These are phyloP conservation scores for Xanthoconium purpureum DNA, from an alignment of 768 basidiomycete genomes.

Conservation along the genomic window DNA sequence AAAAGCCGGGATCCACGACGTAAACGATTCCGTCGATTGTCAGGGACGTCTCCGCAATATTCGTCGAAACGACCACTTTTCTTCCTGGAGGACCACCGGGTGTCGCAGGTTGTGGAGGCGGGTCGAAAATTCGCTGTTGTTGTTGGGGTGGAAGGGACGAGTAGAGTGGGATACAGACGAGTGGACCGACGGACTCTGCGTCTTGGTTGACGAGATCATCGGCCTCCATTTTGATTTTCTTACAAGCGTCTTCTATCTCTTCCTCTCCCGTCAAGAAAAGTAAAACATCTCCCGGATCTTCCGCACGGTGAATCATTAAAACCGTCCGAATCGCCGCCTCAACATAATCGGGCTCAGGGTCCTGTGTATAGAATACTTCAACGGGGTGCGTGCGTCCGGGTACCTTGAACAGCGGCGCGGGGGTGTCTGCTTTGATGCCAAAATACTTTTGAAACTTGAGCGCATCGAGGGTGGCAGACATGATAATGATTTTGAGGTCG, in stretches of 20 bases:
- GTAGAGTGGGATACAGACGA: slow-evolving; percentile 90
- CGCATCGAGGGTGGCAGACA: slow-evolving; percentile 97
- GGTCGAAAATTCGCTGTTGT: slow-evolving; percentile 96
- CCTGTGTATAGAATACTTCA: slow-evolving; percentile 91
- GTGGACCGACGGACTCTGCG: slow-evolving; percentile 74
- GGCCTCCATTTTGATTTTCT: slow-evolving; percentile 88
- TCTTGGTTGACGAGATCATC: slow-evolving; percentile 77
- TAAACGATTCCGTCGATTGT: slow-evolving; percentile 99
- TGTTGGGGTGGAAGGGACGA: slow-evolving; percentile 92
- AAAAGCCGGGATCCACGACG: slow-evolving; percentile 96
- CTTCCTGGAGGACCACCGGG: slow-evolving; percentile 78
- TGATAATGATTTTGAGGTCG: slow-evolving; percentile 96
- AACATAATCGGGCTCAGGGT: slow-evolving; percentile 93
- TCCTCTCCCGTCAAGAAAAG: slow-evolving; percentile 98
- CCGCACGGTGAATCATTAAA: slow-evolving; percentile 94
- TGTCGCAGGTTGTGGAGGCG: slow-evolving; percentile 62
- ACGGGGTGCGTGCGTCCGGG: slow-evolving; percentile 94
- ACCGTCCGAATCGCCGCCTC: slow-evolving; percentile 96
- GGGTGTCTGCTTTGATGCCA: slow-evolving; percentile 37
- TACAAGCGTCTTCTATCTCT: slow-evolving; percentile 95
- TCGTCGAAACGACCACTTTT: slow-evolving; percentile 93
- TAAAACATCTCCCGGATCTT: slow-evolving; percentile 89
- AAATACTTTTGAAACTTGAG: slow-evolving; percentile 98
- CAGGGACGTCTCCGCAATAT: slow-evolving; percentile 95
- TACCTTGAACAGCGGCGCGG: slow-evolving; percentile 83